These are phyloP conservation scores for Calocera cornea DNA, from an alignment of 768 basidiomycete species.

Conservation along the genomic window DNA sequence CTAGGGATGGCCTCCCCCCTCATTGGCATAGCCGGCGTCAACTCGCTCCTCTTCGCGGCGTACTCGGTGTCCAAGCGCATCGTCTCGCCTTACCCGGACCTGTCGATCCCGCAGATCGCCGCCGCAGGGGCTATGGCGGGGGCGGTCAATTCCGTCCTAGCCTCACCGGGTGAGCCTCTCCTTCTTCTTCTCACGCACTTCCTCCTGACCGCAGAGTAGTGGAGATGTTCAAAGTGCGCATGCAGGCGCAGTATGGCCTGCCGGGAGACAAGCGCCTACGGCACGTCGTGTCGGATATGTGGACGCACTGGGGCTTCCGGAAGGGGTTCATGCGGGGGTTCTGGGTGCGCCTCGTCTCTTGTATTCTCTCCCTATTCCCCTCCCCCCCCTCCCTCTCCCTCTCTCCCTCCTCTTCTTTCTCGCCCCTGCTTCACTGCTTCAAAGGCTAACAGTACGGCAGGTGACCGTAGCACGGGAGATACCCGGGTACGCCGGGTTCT, in stretches of 20 bases:
- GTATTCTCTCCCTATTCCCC: not conserved
- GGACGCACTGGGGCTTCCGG: slow-evolving; percentile 70
- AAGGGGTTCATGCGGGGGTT: slow-evolving; percentile 92
- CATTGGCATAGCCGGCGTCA: slow-evolving; percentile 87
- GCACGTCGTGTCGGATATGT: slow-evolving; percentile 66
- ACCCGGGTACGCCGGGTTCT: slow-evolving; percentile 86
- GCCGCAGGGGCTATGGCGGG: slow-evolving; percentile 87
- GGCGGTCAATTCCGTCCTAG: slow-evolving; percentile 75
- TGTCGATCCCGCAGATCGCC: slow-evolving; percentile 67
- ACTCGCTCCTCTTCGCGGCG: slow-evolving; percentile 85
- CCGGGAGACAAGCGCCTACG: slow-evolving; percentile 65
- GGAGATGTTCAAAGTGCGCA: slow-evolving; percentile 97
- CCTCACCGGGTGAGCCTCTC: slow-evolving; percentile 59
- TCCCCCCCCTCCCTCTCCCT: not conserved
- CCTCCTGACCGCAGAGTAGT: slow-evolving; percentile 31
- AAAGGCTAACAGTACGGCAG: slow-evolving; percentile 27
- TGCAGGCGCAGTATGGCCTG: slow-evolving; percentile 90
- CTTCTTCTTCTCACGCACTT: not conserved
- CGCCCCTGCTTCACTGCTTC: not conserved
- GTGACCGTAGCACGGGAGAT: slow-evolving; percentile 86
- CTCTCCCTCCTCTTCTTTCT: no score
- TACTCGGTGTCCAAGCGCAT: slow-evolving; percentile 71
- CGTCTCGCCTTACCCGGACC: slow-evolving; percentile 77
- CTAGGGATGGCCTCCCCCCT: slow-evolving; percentile 87
- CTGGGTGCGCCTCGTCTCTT: slow-evolving; percentile 46